A percentile compares a stretch with the other conserved stretches of the same genome.
Conservation (phyloP, 306 rosid genomes). For the Begonia loranthoides region DNA sequence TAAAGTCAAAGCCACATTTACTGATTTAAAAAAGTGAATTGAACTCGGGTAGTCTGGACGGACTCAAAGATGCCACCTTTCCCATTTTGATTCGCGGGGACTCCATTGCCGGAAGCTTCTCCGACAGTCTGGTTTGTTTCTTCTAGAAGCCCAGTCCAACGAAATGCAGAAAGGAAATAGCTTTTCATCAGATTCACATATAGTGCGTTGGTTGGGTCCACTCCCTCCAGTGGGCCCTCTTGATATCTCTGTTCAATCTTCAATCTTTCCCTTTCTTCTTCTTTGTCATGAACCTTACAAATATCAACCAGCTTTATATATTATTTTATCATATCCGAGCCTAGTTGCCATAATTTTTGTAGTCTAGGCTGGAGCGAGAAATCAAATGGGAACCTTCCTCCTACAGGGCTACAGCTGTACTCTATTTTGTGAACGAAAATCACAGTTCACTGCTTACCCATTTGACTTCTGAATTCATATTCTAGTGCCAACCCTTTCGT, state of each 20-base stretch:
- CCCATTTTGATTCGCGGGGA: too few species aligned
- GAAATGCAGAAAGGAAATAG: too few species aligned
- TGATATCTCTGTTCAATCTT: background rate
- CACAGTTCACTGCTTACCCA: background rate
- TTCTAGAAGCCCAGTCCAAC: too few species aligned
- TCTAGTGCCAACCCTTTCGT: background rate
- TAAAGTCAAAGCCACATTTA: too few species aligned
- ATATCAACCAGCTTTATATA: background rate
- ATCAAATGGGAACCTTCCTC: background rate
- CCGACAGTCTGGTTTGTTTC: too few species aligned
- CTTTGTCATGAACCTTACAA: background rate
- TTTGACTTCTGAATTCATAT: conserved; percentile 5
- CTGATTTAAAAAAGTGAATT: too few species aligned
- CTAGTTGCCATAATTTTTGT: too few species aligned
- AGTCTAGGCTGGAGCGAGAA: too few species aligned
- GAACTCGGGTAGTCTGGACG: too few species aligned
- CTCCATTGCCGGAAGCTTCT: too few species aligned
- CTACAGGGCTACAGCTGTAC: conserved; percentile 1
- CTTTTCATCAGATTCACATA: background rate
- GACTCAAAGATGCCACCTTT: too few species aligned
- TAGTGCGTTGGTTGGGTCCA: background rate
- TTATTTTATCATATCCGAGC: background rate
- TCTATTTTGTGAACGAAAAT: conserved; percentile 1
- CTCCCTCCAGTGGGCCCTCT: background rate
- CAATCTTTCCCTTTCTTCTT: background rate